Percentiles rank a stretch among this genome's conserved stretches.
Evolutionary conservation across 331 rosid species (phyloP).

Genomic region (Acacia pycnantha): DNA sequence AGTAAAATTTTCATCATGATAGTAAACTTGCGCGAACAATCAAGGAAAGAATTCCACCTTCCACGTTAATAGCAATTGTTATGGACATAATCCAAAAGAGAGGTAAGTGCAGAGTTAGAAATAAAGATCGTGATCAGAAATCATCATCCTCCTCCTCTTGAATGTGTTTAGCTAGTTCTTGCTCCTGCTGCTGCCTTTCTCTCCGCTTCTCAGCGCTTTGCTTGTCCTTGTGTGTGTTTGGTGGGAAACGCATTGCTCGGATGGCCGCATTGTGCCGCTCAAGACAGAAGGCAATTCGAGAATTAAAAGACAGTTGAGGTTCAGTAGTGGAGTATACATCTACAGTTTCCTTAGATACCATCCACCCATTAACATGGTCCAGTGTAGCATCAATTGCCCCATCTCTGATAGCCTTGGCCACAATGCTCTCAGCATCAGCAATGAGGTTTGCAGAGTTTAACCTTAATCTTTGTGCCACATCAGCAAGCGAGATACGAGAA

Average conservation of each 20-base stretch:
- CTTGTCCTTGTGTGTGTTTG: conserved; percentile 36
- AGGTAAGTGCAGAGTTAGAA: conserved; percentile 9
- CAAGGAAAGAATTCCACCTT: not conserved
- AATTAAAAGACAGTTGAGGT: conserved; percentile 72
- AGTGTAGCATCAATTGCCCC: conserved; percentile 82
- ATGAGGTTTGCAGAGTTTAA: conserved; percentile 61
- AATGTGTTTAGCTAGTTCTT: conserved; percentile 79
- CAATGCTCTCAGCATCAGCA: conserved; percentile 84
- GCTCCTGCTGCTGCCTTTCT: conserved; percentile 86
- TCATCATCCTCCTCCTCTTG: conserved; percentile 52
- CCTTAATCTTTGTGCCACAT: conserved; percentile 77
- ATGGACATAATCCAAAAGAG: not conserved
- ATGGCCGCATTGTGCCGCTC: conserved; percentile 77
- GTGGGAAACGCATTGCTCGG: conserved; percentile 68
- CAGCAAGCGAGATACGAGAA: conserved; percentile 64
- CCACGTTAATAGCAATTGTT: not conserved
- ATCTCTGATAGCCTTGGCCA: conserved; percentile 75
- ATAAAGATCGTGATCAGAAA: conserved; percentile 22
- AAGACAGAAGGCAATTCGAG: conserved; percentile 76
- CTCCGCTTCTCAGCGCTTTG: conserved; percentile 67
- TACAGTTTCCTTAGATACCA: conserved; percentile 79
- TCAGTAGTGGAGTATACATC: conserved; percentile 76
- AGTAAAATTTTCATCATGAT: not conserved
- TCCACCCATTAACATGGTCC: conserved; percentile 66
- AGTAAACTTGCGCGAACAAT: not conserved